Evolutionary conservation across 1,284 basidiomycete genomes (phyloP).

Genomic region (Taiwanofungus camphoratus): DNA sequence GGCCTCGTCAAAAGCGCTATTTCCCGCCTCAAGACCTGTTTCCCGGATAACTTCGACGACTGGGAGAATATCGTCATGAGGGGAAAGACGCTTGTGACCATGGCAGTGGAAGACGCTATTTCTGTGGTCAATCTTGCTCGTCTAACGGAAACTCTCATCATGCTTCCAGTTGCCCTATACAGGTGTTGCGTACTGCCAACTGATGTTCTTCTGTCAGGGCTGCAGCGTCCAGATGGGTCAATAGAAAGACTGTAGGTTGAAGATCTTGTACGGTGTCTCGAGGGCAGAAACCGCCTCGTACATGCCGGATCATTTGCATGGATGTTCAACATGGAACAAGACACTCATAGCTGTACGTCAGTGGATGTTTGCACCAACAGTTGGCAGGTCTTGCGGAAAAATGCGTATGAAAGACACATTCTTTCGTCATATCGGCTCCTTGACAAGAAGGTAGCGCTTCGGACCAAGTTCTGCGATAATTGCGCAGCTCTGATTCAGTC

Average conservation of each 20-base stretch:
- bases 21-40: conserved; percentile 16
- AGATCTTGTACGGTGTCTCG: neutral
- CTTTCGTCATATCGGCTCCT: too few relatives aligned
- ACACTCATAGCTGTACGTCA: too few relatives aligned
- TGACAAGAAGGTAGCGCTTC: too few relatives aligned
- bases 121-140: neutral
- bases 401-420: too few relatives aligned
- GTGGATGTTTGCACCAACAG: too few relatives aligned
- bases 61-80: conserved; percentile 16
- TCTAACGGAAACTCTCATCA: neutral
- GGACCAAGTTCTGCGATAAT: too few relatives aligned
- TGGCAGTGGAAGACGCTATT: conserved; percentile 3
- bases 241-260: neutral
- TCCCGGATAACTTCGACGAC: conserved; percentile 17
- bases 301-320: too few relatives aligned
- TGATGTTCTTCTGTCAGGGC: neutral
- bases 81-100: conserved; percentile 15
- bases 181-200: neutral
- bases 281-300: too few relatives aligned
- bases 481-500: too few relatives aligned
- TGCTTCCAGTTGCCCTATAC: neutral
- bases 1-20: conserved; percentile 16
- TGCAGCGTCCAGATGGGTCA: neutral
- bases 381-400: too few relatives aligned
- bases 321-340: too few relatives aligned